Conservation (phyloP, 768 basidiomycete genomes). For the Tricholoma sp. region DNA sequence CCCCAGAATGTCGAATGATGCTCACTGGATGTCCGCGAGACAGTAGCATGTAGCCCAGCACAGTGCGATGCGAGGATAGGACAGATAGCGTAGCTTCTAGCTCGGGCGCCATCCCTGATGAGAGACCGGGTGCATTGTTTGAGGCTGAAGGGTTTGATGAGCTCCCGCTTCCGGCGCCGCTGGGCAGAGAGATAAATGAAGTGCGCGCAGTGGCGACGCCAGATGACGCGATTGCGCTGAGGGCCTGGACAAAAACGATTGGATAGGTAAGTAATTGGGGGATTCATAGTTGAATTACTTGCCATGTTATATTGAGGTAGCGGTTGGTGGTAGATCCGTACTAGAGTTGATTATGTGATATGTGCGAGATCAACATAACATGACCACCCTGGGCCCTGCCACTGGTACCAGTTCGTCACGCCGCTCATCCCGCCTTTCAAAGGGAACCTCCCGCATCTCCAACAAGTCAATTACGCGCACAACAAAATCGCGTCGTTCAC, state of each 20-base stretch:
- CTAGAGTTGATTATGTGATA: too few relatives aligned
- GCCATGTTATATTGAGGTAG: too few relatives aligned
- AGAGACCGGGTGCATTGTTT: constrained; percentile 14
- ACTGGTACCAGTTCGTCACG: not conserved
- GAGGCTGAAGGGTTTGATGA: constrained; percentile 13
- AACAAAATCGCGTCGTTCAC: not conserved
- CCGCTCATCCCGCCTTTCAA: not conserved
- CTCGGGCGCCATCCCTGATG: constrained; percentile 57
- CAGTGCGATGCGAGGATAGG: constrained; percentile 77
- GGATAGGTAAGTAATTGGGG: too few relatives aligned
- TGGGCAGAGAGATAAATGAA: constrained; percentile 24
- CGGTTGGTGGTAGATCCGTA: too few relatives aligned
- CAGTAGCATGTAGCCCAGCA: constrained; percentile 82
- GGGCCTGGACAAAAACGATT: not conserved
- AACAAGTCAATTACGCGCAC: not conserved
- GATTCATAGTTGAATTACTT: too few relatives aligned
- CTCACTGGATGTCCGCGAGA: constrained; percentile 67
- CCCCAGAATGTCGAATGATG: constrained; percentile 82
- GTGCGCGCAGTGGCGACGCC: constrained; percentile 17
- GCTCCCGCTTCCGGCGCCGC: constrained; percentile 3
- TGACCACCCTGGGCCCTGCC: too few relatives aligned
- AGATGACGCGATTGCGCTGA: constrained; percentile 1
- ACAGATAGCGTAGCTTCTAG: constrained; percentile 75
- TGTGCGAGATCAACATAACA: too few relatives aligned
- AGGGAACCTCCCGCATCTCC: not conserved